phyloP scores from a whole-genome alignment of 805 yeast genomes.

The Starmerella vaccinii region DNA sequence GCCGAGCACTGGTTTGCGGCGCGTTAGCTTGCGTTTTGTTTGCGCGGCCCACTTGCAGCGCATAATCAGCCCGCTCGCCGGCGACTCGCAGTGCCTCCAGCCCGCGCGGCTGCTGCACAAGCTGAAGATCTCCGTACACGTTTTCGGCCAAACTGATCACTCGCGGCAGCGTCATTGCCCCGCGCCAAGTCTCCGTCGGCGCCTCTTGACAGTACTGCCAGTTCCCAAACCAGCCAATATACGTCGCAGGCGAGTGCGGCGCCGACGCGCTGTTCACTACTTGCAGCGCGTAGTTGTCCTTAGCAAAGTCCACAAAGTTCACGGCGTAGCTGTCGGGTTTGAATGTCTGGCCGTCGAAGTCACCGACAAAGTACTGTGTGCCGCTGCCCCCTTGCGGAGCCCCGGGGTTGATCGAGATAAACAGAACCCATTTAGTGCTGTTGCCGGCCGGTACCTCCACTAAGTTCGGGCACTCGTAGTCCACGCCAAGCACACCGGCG shows the following conservation, averaged over 20 bases:
- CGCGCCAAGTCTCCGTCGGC: conserved; percentile 34
- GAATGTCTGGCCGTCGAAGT: conserved; percentile 35
- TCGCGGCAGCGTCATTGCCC: conserved; percentile 31
- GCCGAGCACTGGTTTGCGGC: not conserved
- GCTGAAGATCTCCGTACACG: conserved; percentile 5
- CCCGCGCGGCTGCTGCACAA: conserved; percentile 15
- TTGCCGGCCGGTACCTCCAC: conserved; percentile 29
- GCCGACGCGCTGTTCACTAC: conserved; percentile 25
- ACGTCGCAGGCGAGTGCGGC: conserved; percentile 21
- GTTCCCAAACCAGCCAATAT: conserved; percentile 37
- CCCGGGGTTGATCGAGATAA: conserved; percentile 37
- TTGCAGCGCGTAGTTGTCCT: conserved; percentile 37
- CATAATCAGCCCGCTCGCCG: not conserved
- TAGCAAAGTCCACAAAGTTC: conserved; percentile 32
- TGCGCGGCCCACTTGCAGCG: not conserved
- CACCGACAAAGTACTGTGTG: conserved; percentile 36
- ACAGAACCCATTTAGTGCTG: conserved; percentile 32
- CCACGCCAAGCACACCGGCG: conserved; percentile 29
- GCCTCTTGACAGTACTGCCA: conserved; percentile 35
- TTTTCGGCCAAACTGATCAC: conserved; percentile 9
- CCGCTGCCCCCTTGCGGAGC: conserved; percentile 36
- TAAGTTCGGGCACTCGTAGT: conserved; percentile 38
- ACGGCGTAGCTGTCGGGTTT: conserved; percentile 27
- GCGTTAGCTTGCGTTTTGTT: not conserved
- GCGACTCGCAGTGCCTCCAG: conserved; percentile 8